Conservation (phyloP, 2,329 filamentous ascomycete species). For the Fusarium ambrosium region DNA sequence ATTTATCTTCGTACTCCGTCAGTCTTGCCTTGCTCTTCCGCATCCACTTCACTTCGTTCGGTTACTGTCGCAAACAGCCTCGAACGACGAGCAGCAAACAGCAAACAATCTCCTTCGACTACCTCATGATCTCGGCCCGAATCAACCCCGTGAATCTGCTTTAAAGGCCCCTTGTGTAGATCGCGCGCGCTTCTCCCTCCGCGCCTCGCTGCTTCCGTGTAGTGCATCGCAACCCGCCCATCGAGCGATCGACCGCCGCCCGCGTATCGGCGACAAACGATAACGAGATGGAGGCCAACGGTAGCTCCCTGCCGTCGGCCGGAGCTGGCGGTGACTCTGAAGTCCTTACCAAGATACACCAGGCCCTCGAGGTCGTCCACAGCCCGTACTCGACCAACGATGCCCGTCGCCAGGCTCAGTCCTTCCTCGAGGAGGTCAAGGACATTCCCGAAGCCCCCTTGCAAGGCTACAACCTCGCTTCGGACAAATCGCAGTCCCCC, state of each 20-base stretch:
- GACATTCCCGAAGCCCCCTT: conserved; percentile 82
- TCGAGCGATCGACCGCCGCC: conserved; percentile 6
- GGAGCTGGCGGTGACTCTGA: conserved; percentile 57
- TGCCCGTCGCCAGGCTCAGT: conserved; percentile 83
- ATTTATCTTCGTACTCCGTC: conserved; percentile 16
- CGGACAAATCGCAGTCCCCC: conserved; percentile 79
- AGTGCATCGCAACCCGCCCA: conserved; percentile 21
- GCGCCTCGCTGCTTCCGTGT: conserved; percentile 31
- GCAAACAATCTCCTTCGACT: neutral
- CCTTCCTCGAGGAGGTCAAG: conserved; percentile 90
- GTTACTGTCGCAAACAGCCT: conserved; percentile 32
- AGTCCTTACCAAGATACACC: conserved; percentile 77
- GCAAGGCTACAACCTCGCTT: conserved; percentile 86
- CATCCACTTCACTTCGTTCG: conserved; percentile 10
- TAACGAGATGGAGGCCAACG: conserved; percentile 55
- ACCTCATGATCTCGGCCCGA: conserved; percentile 39
- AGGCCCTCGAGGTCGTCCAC: conserved; percentile 90
- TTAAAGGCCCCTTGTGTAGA: conserved; percentile 39
- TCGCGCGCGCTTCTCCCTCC: conserved; percentile 32
- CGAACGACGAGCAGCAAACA: conserved; percentile 22
- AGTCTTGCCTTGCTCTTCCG: conserved; percentile 16
- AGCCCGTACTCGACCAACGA: conserved; percentile 84
- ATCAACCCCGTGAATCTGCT: conserved; percentile 25
- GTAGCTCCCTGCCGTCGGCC: conserved; percentile 48
- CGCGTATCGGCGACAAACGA: conserved; percentile 20